A percentile compares a stretch with the other conserved stretches of the same genome.
Evolutionary conservation across 2,329 filamentous ascomycete species (phyloP).

Genomic region (Phaeosphaeriaceae sp.): DNA sequence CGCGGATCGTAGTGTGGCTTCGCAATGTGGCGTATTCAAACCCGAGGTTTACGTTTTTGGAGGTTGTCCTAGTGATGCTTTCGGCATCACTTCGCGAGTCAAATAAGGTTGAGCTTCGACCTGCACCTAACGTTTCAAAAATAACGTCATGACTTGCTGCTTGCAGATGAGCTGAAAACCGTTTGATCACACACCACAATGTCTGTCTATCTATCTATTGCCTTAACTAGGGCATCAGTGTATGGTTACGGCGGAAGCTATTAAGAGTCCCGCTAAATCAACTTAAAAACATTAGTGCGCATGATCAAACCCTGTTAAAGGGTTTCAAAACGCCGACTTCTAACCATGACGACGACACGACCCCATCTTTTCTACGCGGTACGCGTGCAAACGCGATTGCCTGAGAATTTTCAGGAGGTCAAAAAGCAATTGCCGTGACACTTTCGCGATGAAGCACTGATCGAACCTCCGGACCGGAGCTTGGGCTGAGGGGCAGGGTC

Average conservation of each 20-base stretch:
- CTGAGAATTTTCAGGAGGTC: slow-evolving; percentile 6
- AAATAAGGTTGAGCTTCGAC: slow-evolving; percentile 12
- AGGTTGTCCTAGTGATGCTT: slow-evolving; percentile 5
- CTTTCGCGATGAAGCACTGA: slow-evolving; percentile 27
- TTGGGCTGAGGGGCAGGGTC: slow-evolving; percentile 31
- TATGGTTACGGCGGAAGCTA: slow-evolving; percentile 1
- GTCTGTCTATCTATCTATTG: background rate
- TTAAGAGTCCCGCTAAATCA: background rate
- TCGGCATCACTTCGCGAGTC: slow-evolving; percentile 15
- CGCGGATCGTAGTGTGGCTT: background rate
- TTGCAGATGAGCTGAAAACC: slow-evolving; percentile 11
- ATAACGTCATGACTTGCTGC: slow-evolving; percentile 13
- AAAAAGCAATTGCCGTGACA: slow-evolving; percentile 18
- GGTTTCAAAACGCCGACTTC: slow-evolving; percentile 1
- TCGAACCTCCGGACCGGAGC: slow-evolving; percentile 22
- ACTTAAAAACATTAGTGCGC: background rate
- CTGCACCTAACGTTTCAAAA: slow-evolving; percentile 12
- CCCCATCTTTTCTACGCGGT: slow-evolving; percentile 4
- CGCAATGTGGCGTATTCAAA: background rate
- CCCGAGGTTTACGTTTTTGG: background rate
- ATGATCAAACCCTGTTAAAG: background rate
- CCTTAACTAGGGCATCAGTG: background rate
- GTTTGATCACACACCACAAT: background rate
- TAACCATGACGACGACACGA: background rate
- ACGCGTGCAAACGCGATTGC: slow-evolving; percentile 14